Percentiles rank a stretch among this genome's conserved stretches.
phyloP scores from a whole-genome alignment of 495 filamentous ascomycete genomes.

The Aspergillus bertholletiae region DNA sequence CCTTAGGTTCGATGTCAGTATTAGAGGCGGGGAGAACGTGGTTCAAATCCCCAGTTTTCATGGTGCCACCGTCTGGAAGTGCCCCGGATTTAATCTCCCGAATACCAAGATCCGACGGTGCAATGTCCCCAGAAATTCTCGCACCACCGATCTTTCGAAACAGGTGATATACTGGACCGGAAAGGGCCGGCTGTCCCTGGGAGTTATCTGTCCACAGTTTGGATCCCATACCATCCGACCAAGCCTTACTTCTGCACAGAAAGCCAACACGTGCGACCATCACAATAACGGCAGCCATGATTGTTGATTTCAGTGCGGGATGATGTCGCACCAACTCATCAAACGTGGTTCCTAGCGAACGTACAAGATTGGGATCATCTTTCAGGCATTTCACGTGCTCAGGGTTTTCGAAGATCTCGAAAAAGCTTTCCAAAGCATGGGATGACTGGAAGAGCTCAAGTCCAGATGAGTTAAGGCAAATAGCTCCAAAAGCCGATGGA shows the following conservation, averaged over 20 bases:
- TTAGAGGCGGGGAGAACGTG: constrained; percentile 23
- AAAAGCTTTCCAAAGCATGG: constrained; percentile 75
- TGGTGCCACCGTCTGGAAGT: constrained; percentile 38
- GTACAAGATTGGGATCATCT: constrained; percentile 55
- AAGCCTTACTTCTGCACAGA: constrained; percentile 65
- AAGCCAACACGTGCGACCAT: constrained; percentile 78
- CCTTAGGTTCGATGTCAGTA: constrained; percentile 40
- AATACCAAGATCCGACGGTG: constrained; percentile 28
- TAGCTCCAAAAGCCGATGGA: constrained; percentile 84
- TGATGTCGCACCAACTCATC: constrained; percentile 96
- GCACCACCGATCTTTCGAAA: constrained; percentile 33
- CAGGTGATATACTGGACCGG: constrained; percentile 30
- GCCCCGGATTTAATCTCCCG: constrained; percentile 25
- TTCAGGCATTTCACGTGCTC: constrained; percentile 81
- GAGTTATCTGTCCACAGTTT: constrained; percentile 67
- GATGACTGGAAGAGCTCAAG: constrained; percentile 86
- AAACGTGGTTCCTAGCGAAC: constrained; percentile 71
- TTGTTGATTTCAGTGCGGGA: constrained; percentile 70
- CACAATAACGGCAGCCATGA: constrained; percentile 73
- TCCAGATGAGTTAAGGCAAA: constrained; percentile 86
- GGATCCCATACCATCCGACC: constrained; percentile 65
- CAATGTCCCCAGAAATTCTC: constrained; percentile 24
- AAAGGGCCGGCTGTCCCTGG: constrained; percentile 27
- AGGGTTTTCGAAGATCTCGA: constrained; percentile 91
- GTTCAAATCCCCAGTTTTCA: constrained; percentile 32